Base-by-base conservation (phyloP, 805 yeast genomes). In the Yamadazyma endophytica region DNA sequence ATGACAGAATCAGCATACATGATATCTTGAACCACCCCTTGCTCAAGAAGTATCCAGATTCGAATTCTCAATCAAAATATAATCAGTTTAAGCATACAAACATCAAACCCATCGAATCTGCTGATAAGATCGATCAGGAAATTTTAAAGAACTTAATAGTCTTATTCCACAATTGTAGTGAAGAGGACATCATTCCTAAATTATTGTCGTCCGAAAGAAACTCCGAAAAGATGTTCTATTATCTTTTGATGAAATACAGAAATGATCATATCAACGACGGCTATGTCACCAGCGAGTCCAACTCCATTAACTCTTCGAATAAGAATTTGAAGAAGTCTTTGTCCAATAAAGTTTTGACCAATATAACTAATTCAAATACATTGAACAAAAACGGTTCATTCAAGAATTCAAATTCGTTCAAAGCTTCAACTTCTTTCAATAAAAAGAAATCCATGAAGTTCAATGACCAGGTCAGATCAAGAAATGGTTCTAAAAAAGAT, bases 1-100 rank as follows among this genome's bases (percentile, higher is more conserved):
- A 58, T 17, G 70, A 77, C 24, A 75, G 98, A 58, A 88, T 92
- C 42, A 72, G 79, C 23, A 84, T 94, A 37, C 74, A 73, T 35
- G 84, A 79, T 29, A 85, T 92, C 35, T 60, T 86, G 37, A 66
- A 56, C 16, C 98, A 92, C 60, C 96, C 97, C 3, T 62, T 92
- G 26, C 61, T 92, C 42, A 72, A 66, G 25, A 87, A 87, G 57
- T 87, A 92, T 50, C 78, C 79, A 5, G 61, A 56, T 49, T 13
- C 40, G 33, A 31, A 46, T 26, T 30, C 35, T 21, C 17, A 17
- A 26, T 21, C 33, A 12, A 16, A 39, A 21, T 29, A 42, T n/a
- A 28, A 29, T 19, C 47, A 44, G 36, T 36, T 46, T 16, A 42
- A 37, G 13, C 38, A 42, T 25, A 33, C 47, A 7, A 54, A 53